Base-by-base conservation (phyloP, 2,329 filamentous ascomycete genomes). In the Colletotrichum sublineola region DNA sequence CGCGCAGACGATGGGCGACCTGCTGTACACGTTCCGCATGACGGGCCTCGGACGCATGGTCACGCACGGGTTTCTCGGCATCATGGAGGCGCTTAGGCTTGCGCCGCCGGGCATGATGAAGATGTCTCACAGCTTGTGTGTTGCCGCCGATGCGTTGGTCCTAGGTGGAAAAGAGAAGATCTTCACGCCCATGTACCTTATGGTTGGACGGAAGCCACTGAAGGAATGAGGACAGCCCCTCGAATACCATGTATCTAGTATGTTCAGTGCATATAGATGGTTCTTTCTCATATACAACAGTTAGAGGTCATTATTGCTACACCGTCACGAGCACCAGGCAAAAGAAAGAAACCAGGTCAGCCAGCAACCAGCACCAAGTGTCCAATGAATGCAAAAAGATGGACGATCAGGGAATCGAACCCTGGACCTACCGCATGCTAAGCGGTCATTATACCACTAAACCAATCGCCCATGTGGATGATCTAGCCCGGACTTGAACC, bases 151-250 rank as follows among this genome's bases (percentile, higher is more conserved):
- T 81, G 92, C 90, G 73, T 85, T 97, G 67, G 95, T 97, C 5
- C 92, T 92, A 63, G 95, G 95, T 78, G 95, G 91, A 9, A 90
- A 91, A 84, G 87, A 93, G 85, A 94, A 96, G 83, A 86, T 98
- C 55, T 98, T 97, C 84, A 97, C 95, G 3, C 95, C 95, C 29
- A 97, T 97, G 95, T 97, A 97, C 84, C 84, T 97, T 79, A 97
- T 97, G 93, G 90, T 97, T 63, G 95, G 90, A 68, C 90, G 92
- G 82, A 97, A 97, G 86, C 93, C 94, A 0, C 77, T 77, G 63
- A 80, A 53, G 24, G 62, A 73, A 29, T 55, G 4, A 50, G 5
- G 4, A n/a, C 5, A 7, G 29, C 5, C 18, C 7, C 8, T 20
- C 9, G 18, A 3, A 8, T 20, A 7, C 5, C 12, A 29, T 18